These are phyloP conservation scores for Collybiopsis confluens DNA, from an alignment of 768 basidiomycete species.

Conservation along the genomic window DNA sequence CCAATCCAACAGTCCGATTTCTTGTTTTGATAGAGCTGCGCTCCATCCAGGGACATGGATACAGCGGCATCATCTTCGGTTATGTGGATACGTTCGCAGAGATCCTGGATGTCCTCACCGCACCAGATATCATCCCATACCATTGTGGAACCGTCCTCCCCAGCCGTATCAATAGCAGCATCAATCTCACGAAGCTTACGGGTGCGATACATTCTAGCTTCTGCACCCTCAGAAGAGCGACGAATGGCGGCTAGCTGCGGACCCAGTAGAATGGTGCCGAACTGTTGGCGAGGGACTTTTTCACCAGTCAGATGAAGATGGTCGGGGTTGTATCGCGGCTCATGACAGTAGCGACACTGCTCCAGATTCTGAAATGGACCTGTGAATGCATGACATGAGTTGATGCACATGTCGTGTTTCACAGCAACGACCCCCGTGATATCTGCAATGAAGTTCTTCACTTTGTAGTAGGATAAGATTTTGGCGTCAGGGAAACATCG, in stretches of 20 bases:
- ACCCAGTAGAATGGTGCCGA: conserved; percentile 32
- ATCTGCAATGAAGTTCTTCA: conserved; percentile 22
- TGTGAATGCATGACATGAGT: conserved; percentile 34
- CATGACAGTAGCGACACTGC: conserved; percentile 22
- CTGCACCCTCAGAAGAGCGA: conserved; percentile 9
- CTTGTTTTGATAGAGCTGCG: conserved; percentile 35
- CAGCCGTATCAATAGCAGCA: too few relatives aligned
- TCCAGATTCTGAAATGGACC: conserved; percentile 25
- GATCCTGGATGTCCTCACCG: too few relatives aligned
- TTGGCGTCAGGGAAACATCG: background rate
- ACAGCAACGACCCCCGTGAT: conserved; percentile 20
- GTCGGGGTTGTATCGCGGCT: conserved; percentile 18
- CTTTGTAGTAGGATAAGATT: conserved; percentile 9
- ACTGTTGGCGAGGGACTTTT: conserved; percentile 18
- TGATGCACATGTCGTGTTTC: conserved; percentile 31
- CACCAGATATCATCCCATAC: background rate
- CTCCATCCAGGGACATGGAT: conserved; percentile 31
- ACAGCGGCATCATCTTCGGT: background rate
- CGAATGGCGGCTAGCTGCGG: conserved; percentile 23
- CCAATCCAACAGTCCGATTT: conserved; percentile 26
- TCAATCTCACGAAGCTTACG: too few relatives aligned
- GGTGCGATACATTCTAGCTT: background rate
- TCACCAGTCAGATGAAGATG: conserved; percentile 7
- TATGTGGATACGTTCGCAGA: too few relatives aligned
- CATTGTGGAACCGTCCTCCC: too few relatives aligned